Percentiles rank a stretch among this genome's conserved stretches.
Evolutionary conservation across 2,329 filamentous ascomycete genomes (phyloP).

Genomic region (Rutstroemia sydowiana): DNA sequence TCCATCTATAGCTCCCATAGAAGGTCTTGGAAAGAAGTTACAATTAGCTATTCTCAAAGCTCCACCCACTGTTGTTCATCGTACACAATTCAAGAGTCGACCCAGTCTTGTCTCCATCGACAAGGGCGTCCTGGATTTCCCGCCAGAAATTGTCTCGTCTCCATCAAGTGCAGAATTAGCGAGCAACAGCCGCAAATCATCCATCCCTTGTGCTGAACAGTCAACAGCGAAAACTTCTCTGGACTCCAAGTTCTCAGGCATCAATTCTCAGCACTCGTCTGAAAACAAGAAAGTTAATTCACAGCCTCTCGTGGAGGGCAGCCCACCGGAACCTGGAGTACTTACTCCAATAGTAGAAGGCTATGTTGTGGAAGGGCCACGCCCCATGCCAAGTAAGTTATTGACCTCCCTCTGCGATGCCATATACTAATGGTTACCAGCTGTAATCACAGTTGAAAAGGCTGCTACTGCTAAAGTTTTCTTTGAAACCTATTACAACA

Average conservation of each 20-base stretch:
- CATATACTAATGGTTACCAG: conserved; percentile 13
- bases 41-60: conserved; percentile 35
- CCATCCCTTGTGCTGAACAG: conserved; percentile 20
- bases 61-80: conserved; percentile 38
- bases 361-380: conserved; percentile 13
- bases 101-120: conserved; percentile 33
- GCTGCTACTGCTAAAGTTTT: conserved; percentile 77
- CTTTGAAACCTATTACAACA: conserved; percentile 77
- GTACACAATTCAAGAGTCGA: conserved; percentile 33
- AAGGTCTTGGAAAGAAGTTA: conserved; percentile 27
- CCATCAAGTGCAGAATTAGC: conserved; percentile 23
- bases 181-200: conserved; percentile 26
- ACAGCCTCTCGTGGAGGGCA: conserved; percentile 16
- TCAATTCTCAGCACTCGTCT: conserved; percentile 25
- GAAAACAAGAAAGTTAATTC: conserved; percentile 23
- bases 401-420: background rate
- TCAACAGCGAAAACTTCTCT: conserved; percentile 31
- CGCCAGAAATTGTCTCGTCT: conserved; percentile 18
- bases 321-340: conserved; percentile 17
- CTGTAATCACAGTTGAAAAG: conserved; percentile 60
- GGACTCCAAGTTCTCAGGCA: conserved; percentile 35
- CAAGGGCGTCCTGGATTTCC: conserved; percentile 21
- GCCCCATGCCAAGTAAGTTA: conserved; percentile 25
- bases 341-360: conserved; percentile 26
- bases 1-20: background rate